Evolutionary conservation across 176 grass and related monocot species (phyloP).

Genomic region (Zizania latifolia): DNA sequence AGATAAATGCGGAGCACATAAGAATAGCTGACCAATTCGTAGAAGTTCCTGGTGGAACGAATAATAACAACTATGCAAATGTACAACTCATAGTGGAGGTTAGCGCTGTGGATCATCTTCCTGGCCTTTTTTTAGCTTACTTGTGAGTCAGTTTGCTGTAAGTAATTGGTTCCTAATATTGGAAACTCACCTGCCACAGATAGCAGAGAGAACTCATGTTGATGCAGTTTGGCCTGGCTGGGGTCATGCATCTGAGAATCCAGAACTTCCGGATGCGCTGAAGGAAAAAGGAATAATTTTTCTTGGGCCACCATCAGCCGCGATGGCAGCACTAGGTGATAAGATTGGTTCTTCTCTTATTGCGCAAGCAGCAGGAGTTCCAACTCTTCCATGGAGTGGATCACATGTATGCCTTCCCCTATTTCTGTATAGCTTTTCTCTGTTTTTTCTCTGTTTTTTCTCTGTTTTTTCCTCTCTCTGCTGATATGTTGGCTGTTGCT

Average conservation of each 20-base stretch:
- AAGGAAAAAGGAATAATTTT: slow-evolving; percentile 82
- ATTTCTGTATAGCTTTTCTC: slow-evolving; percentile 23
- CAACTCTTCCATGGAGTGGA: slow-evolving; percentile 97
- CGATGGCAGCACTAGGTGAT: slow-evolving; percentile 90
- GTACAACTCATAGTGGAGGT: slow-evolving; percentile 99
- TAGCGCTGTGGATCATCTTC: slow-evolving; percentile 19
- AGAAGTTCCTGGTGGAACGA: slow-evolving; percentile 93
- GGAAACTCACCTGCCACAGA: slow-evolving; percentile 34
- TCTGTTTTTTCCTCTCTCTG: slow-evolving; percentile 18
- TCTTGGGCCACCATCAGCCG: slow-evolving; percentile 81
- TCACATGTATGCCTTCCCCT: slow-evolving; percentile 65
- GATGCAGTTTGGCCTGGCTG: slow-evolving; percentile 99
- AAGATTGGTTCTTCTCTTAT: slow-evolving; percentile 99
- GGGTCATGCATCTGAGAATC: slow-evolving; percentile 98
- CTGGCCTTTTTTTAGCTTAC: background rate
- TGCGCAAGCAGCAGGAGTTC: slow-evolving; percentile 95
- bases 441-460: no score
- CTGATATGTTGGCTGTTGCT: background rate
- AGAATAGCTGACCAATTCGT: slow-evolving; percentile 95
- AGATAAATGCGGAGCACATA: slow-evolving; percentile 94
- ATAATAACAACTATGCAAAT: slow-evolving; percentile 98
- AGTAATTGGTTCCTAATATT: slow-evolving; percentile 21
- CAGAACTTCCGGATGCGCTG: slow-evolving; percentile 86
- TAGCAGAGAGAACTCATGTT: slow-evolving; percentile 90
- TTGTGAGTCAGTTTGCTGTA: background rate